Conservation (phyloP, 139 green algal genomes). For the Chlorella sp. region DNA sequence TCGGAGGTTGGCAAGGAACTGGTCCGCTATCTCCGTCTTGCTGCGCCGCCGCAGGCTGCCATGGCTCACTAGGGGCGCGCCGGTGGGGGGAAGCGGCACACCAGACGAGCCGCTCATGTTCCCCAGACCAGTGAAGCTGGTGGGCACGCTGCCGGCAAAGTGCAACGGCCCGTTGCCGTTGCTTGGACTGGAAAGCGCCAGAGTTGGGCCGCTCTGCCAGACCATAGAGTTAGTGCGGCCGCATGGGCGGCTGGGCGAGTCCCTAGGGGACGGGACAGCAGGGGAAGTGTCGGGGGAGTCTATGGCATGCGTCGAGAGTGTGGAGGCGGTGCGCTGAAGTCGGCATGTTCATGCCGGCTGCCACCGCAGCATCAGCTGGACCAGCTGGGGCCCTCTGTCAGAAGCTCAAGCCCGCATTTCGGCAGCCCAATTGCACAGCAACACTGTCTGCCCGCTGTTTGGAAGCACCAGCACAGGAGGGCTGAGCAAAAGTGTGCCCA, state of each 20-base stretch:
- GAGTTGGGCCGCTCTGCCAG: background rate
- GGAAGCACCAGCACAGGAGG: no score
- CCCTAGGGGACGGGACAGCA: background rate
- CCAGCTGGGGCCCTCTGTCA: no score
- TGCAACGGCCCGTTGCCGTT: conserved; percentile 7
- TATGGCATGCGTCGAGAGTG: no score
- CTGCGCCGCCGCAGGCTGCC: conserved; percentile 41
- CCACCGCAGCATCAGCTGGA: no score
- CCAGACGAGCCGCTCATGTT: background rate
- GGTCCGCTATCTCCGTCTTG: conserved; percentile 71
- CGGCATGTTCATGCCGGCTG: no score
- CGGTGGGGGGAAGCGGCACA: background rate
- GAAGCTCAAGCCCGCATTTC: no score
- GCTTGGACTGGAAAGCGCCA: background rate
- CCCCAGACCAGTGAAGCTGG: background rate
- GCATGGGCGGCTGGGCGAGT: background rate
- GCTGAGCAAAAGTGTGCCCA: background rate
- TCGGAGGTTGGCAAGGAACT: conserved; percentile 71
- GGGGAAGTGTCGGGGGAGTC: no score
- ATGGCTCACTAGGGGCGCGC: background rate
- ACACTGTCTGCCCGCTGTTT: no score
- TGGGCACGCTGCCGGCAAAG: background rate
- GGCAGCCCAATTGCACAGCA: no score
- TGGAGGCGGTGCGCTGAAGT: no score
- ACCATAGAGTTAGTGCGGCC: background rate